These are phyloP conservation scores for Hirschfeldia incana DNA, from an alignment of 345 rosid species.

Conservation along the genomic window DNA sequence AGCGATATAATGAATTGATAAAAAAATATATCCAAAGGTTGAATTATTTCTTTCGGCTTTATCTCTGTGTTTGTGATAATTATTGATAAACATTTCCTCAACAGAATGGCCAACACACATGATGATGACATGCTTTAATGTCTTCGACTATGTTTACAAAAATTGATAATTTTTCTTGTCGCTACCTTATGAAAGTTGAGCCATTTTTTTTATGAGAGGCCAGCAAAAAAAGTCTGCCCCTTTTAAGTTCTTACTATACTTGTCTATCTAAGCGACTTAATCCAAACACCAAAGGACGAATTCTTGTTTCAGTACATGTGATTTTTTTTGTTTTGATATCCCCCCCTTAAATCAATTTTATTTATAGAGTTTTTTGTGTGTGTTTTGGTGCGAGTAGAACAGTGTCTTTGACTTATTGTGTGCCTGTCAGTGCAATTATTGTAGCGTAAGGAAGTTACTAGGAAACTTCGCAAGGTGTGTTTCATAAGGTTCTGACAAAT, in stretches of 20 bases:
- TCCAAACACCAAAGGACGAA: conserved; percentile 49
- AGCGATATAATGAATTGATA: not conserved
- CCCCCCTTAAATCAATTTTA: not conserved
- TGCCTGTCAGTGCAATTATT: not conserved
- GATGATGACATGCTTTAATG: conserved; percentile 14
- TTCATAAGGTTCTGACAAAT: conserved; percentile 16
- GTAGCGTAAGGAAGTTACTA: conserved; percentile 19
- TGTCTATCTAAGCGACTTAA: conserved; percentile 33
- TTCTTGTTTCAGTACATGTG: conserved; percentile 45
- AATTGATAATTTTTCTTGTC: conserved; percentile 6
- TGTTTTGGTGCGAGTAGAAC: not conserved
- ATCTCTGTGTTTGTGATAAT: too few species aligned
- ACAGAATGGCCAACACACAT: not conserved
- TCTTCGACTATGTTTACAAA: conserved; percentile 3
- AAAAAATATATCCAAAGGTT: not conserved
- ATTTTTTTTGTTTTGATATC: conserved; percentile 41
- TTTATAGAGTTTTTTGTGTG: not conserved
- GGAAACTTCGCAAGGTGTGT: conserved; percentile 7
- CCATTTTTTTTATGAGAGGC: conserved; percentile 6
- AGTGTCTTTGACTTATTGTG: conserved; percentile 29
- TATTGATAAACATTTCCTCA: too few species aligned
- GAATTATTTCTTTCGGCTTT: not conserved
- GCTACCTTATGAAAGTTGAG: not conserved
- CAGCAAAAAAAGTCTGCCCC: conserved; percentile 53
- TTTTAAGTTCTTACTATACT: conserved; percentile 12